phyloP scores from a whole-genome alignment of 2,329 filamentous ascomycete species.

The Pezicula rhizophila region DNA sequence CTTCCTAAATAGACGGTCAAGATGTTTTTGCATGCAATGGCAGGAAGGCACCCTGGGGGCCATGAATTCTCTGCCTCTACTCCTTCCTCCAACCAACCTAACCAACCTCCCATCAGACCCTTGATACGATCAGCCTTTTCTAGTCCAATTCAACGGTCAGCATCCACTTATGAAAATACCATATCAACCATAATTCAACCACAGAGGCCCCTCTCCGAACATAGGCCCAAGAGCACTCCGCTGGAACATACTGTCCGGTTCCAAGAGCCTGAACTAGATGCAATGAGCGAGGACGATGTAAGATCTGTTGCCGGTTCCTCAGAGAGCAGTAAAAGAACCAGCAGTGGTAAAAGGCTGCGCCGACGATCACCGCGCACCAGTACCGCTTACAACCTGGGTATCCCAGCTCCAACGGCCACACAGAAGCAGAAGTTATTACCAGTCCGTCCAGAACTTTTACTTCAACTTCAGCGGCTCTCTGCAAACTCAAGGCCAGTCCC shows the following conservation, averaged over 20 bases:
- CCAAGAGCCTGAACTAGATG: constrained; percentile 21
- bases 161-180: constrained; percentile 18
- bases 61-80: constrained; percentile 21
- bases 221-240: constrained; percentile 10
- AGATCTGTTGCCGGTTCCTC: constrained; percentile 26
- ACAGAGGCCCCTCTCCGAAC: constrained; percentile 21
- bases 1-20: constrained; percentile 13
- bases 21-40: constrained; percentile 26
- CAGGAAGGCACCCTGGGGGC: constrained; percentile 17
- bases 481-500: constrained; percentile 57
- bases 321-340: constrained; percentile 19
- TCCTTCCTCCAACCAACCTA: constrained; percentile 8
- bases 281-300: constrained; percentile 25
- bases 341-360: constrained; percentile 27
- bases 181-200: constrained; percentile 10
- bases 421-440: constrained; percentile 54
- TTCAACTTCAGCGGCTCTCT: constrained; percentile 66
- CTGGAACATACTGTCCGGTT: constrained; percentile 22
- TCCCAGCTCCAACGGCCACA: constrained; percentile 54
- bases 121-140: constrained; percentile 26
- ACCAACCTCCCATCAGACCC: constrained; percentile 15
- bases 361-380: constrained; percentile 46
- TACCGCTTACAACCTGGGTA: constrained; percentile 61
- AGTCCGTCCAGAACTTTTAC: constrained; percentile 60
- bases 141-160: constrained; percentile 16